A percentile compares a stretch with the other conserved stretches of the same genome.
Conservation (phyloP, 176 grass and related monocot species). For the Dendrocalamus sinicus region DNA sequence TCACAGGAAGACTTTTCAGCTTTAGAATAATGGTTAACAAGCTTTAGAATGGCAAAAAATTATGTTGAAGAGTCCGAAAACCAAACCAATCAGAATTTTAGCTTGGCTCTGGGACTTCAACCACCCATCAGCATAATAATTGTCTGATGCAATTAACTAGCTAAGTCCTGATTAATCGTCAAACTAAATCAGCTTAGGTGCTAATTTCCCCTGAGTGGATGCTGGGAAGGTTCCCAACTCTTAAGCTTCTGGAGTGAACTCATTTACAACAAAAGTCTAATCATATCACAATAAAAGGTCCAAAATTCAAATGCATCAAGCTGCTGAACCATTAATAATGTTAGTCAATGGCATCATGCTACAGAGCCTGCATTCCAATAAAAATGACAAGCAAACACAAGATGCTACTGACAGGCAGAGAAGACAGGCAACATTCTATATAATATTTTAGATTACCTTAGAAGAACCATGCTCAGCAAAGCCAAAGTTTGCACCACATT, state of each 20-base stretch:
- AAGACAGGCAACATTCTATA: background rate
- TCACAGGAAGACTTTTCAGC: background rate
- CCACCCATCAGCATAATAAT: background rate
- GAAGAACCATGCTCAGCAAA: slow-evolving; percentile 63
- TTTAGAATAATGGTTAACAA: slow-evolving; percentile 8
- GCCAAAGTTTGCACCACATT: slow-evolving; percentile 61
- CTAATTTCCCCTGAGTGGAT: background rate
- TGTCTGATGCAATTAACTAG: background rate
- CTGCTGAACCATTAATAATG: slow-evolving; percentile 11
- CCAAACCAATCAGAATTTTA: background rate
- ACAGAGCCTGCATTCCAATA: background rate
- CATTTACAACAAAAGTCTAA: slow-evolving; percentile 1
- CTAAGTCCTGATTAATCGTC: background rate
- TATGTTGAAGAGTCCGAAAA: background rate
- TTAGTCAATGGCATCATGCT: background rate
- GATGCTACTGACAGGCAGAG: background rate
- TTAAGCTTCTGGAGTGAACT: slow-evolving; percentile 22
- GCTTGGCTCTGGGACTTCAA: background rate
- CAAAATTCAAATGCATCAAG: slow-evolving; percentile 20
- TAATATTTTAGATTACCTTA: slow-evolving; percentile 54
- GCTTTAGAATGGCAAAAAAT: background rate
- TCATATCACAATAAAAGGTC: slow-evolving; percentile 2
- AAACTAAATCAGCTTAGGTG: background rate
- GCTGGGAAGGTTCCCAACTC: slow-evolving; percentile 16
- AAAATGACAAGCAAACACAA: background rate